These are phyloP conservation scores for Saccharum hybrid DNA, from an alignment of 202 grass and related monocot species.

Conservation along the genomic window DNA sequence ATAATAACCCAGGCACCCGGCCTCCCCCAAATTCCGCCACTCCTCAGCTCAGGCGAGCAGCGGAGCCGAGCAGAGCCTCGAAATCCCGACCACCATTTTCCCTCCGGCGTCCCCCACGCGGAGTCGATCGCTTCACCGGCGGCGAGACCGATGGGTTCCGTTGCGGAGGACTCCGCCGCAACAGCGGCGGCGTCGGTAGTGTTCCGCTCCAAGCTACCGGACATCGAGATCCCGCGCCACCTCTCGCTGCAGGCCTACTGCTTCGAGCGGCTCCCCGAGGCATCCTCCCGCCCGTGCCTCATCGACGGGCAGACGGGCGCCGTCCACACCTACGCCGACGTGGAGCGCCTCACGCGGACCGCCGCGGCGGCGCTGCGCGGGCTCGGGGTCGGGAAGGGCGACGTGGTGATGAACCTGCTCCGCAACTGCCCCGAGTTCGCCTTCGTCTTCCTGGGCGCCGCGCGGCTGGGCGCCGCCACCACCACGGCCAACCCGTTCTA, in stretches of 20 bases:
- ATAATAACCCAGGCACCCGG: conserved; percentile 48
- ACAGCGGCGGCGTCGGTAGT: conserved; percentile 33
- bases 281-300: conserved; percentile 67
- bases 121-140: neutral
- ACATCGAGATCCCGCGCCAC: conserved; percentile 76
- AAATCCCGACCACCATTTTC: conserved; percentile 38
- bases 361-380: conserved; percentile 61
- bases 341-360: conserved; percentile 44
- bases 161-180: conserved; percentile 31
- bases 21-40: conserved; percentile 12
- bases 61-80: conserved; percentile 23
- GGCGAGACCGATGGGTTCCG: conserved; percentile 61
- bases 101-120: neutral
- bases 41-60: conserved; percentile 37
- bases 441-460: conserved; percentile 79
- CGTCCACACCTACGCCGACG: conserved; percentile 70
- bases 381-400: conserved; percentile 61
- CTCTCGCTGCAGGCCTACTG: conserved; percentile 84
- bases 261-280: conserved; percentile 56
- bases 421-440: conserved; percentile 93
- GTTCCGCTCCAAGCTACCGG: conserved; percentile 88
- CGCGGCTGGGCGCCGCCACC: conserved; percentile 64
- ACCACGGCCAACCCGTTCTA: conserved; percentile 96
- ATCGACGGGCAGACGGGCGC: conserved; percentile 70
- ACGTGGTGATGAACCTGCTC: conserved; percentile 87